phyloP scores from a whole-genome alignment of 495 filamentous ascomycete genomes.

The Penicillium silybi region DNA sequence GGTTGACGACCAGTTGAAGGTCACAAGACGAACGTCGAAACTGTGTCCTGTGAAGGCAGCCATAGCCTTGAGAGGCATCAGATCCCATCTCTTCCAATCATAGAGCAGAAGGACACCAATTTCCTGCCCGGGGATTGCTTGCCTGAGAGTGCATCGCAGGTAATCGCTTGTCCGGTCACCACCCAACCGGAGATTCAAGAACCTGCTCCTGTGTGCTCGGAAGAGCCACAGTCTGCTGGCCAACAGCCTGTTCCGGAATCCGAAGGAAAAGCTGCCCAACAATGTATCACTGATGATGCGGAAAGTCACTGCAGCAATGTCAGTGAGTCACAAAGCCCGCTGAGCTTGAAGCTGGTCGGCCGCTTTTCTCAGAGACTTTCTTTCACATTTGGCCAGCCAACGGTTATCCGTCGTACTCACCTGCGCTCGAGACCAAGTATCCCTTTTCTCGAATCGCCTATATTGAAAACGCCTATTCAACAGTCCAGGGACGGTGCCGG shows the following conservation, averaged over 20 bases:
- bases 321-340: slow-evolving; percentile 5
- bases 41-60: slow-evolving; percentile 5
- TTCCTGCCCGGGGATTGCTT: slow-evolving; percentile 1
- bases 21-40: slow-evolving; percentile 15
- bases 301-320: neutral
- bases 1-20: slow-evolving; percentile 3
- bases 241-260: neutral
- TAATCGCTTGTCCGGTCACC: neutral
- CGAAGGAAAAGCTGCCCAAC: neutral
- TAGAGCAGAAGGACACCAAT: neutral
- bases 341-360: slow-evolving; percentile 31
- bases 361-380: slow-evolving; percentile 50
- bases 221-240: neutral
- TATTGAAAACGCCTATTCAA: neutral
- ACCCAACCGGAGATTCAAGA: neutral
- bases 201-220: too few species aligned
- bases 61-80: neutral
- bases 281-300: slow-evolving; percentile 1
- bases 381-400: slow-evolving; percentile 46
- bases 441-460: slow-evolving; percentile 22
- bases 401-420: slow-evolving; percentile 50
- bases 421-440: slow-evolving; percentile 42
- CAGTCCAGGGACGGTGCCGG: slow-evolving; percentile 29
- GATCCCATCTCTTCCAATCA: neutral
- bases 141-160: slow-evolving; percentile 5